Conservation (phyloP, 164 flowering plant species). For the Aristolochia fimbriata region DNA sequence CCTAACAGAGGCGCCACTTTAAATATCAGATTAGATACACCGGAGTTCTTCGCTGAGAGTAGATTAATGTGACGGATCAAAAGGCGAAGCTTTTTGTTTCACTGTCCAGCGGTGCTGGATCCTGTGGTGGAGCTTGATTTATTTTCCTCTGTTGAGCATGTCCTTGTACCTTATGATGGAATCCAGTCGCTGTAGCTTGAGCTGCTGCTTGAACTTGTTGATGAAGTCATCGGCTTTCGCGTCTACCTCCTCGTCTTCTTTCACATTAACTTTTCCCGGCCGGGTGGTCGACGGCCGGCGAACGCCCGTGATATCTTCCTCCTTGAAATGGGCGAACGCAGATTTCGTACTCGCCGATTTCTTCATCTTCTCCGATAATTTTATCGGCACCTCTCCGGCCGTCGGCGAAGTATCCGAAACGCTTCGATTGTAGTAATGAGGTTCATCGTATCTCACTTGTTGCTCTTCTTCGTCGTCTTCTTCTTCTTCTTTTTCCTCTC, state of each 20-base stretch:
- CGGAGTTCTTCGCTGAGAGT: no score
- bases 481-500: no score
- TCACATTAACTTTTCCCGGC: slow-evolving; percentile 4
- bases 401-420: slow-evolving; percentile 10
- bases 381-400: slow-evolving; percentile 7
- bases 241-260: slow-evolving; percentile 40
- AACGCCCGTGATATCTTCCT: slow-evolving; percentile 12
- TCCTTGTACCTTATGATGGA: slow-evolving; percentile 36
- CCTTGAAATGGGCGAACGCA: slow-evolving; percentile 8
- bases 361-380: slow-evolving; percentile 18
- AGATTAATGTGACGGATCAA: no score
- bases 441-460: background rate
- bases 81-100: no score
- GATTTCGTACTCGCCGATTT: slow-evolving; percentile 22
- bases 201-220: slow-evolving; percentile 42
- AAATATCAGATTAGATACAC: no score
- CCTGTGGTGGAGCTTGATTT: background rate
- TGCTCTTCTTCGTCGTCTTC: no score
- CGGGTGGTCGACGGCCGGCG: slow-evolving; percentile 20
- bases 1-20: no score
- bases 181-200: slow-evolving; percentile 41
- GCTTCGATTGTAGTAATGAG: slow-evolving; percentile 3
- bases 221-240: slow-evolving; percentile 55
- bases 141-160: slow-evolving; percentile 15
- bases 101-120: no score